A percentile compares a stretch with the other conserved stretches of the same genome.
phyloP scores from a whole-genome alignment of 2,329 filamentous ascomycete genomes.

The Fusarium pseudocircinatum region DNA sequence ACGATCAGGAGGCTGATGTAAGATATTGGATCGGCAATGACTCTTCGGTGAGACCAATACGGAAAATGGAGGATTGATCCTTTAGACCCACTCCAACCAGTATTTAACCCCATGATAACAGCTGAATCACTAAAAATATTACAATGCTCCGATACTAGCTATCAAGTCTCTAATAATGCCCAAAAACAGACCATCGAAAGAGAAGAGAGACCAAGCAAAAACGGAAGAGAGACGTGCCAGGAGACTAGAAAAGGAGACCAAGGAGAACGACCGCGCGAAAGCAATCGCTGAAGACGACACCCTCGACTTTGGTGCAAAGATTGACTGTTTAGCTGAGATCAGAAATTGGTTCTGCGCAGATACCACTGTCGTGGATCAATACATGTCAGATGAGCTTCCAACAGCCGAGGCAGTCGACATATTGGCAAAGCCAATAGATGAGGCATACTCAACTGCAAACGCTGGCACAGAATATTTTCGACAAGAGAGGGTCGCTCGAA shows the following conservation, averaged over 20 bases:
- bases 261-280: background rate
- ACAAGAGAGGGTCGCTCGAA: background rate
- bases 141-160: too few species aligned
- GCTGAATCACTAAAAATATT: too few species aligned
- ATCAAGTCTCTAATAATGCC: too few species aligned
- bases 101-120: background rate
- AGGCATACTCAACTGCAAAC: background rate
- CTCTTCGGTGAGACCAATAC: background rate
- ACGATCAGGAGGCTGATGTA: background rate
- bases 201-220: background rate
- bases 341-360: constrained; percentile 6
- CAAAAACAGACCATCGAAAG: background rate
- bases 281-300: background rate
- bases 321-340: background rate
- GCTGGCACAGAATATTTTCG: background rate
- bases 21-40: background rate
- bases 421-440: background rate
- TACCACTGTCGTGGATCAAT: rapidly evolving
- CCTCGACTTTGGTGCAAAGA: background rate
- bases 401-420: background rate
- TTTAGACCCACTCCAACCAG: background rate
- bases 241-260: background rate
- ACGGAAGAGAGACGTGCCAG: rapidly evolving
- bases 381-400: background rate
- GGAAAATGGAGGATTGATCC: background rate